Evolutionary conservation across 352 stramenopile species (phyloP).

Genomic region (Hyaloperonospora arabidopsidis): DNA sequence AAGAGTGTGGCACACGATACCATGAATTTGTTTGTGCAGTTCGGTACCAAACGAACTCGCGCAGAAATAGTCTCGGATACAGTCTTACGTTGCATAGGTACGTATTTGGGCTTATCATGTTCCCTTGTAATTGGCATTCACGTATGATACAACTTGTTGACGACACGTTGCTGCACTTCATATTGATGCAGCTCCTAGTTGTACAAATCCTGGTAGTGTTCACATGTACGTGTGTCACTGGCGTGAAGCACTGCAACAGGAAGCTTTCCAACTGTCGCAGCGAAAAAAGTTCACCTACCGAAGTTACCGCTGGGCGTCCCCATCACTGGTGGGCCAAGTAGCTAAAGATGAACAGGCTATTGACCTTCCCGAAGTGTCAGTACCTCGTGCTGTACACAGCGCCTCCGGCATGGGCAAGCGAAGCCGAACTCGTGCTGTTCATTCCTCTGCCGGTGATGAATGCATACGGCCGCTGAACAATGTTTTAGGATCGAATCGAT

Average conservation of each 20-base stretch:
- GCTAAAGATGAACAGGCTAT: constrained; percentile 10
- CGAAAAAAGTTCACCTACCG: constrained; percentile 52
- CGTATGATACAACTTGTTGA: not conserved
- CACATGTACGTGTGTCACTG: constrained; percentile 56
- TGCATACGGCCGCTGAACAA: constrained; percentile 16
- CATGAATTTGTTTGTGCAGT: constrained; percentile 60
- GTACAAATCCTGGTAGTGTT: constrained; percentile 33
- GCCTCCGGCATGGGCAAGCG: constrained; percentile 35
- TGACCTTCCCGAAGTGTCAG: constrained; percentile 13
- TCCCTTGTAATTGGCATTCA: not conserved
- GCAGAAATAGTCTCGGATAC: constrained; percentile 65
- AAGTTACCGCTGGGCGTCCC: constrained; percentile 32
- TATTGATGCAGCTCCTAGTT: constrained; percentile 35
- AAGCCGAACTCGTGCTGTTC: constrained; percentile 33
- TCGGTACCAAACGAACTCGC: constrained; percentile 39
- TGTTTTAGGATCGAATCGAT: constrained; percentile 23
- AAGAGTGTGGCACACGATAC: constrained; percentile 16
- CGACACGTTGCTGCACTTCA: not conserved
- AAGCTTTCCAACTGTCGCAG: constrained; percentile 41
- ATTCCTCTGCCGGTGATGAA: constrained; percentile 8
- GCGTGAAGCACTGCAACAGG: constrained; percentile 11
- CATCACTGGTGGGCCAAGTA: constrained; percentile 21
- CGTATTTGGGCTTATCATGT: constrained; percentile 9
- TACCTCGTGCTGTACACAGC: constrained; percentile 3
- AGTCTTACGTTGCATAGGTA: constrained; percentile 70